These are phyloP conservation scores for Penicillium diatomitis DNA, from an alignment of 495 filamentous ascomycete genomes.

Conservation along the genomic window DNA sequence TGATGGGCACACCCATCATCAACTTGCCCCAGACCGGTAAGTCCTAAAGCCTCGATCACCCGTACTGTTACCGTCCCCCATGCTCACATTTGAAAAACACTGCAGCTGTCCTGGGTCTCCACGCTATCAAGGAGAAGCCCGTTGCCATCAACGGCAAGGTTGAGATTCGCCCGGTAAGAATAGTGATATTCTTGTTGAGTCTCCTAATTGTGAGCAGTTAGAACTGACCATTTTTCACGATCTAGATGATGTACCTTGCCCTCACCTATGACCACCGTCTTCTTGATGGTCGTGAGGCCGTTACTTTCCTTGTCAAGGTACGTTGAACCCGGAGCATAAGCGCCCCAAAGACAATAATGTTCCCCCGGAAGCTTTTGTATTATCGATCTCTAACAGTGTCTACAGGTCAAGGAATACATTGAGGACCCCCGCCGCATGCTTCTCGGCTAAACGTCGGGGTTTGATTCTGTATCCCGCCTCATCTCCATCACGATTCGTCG, in stretches of 20 bases:
- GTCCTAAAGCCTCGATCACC: neutral
- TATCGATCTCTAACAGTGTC: slow-evolving; percentile 9
- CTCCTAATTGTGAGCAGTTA: neutral
- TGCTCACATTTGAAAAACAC: neutral
- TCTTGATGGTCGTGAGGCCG: slow-evolving; percentile 89
- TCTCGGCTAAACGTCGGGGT: slow-evolving; percentile 36
- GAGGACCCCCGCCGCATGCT: slow-evolving; percentile 95
- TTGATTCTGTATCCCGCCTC: no score
- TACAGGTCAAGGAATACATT: slow-evolving; percentile 84
- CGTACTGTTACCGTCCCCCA: no score
- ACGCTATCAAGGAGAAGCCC: slow-evolving; percentile 93
- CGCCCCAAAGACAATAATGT: no score
- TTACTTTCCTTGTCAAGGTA: slow-evolving; percentile 92
- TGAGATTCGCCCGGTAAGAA: slow-evolving; percentile 72
- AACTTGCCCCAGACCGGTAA: slow-evolving; percentile 82
- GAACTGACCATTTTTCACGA: slow-evolving; percentile 13
- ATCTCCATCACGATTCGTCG: neutral
- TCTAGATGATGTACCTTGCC: slow-evolving; percentile 94
- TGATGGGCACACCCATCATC: slow-evolving; percentile 99
- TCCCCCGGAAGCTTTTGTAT: no score
- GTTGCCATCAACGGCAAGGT: slow-evolving; percentile 86
- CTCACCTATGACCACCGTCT: slow-evolving; percentile 96
- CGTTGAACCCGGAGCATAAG: neutral
- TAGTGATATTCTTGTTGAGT: no score
- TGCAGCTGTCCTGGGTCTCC: slow-evolving; percentile 83